phyloP scores from a whole-genome alignment of 306 rosid species.

The Oemleria cerasiformis region DNA sequence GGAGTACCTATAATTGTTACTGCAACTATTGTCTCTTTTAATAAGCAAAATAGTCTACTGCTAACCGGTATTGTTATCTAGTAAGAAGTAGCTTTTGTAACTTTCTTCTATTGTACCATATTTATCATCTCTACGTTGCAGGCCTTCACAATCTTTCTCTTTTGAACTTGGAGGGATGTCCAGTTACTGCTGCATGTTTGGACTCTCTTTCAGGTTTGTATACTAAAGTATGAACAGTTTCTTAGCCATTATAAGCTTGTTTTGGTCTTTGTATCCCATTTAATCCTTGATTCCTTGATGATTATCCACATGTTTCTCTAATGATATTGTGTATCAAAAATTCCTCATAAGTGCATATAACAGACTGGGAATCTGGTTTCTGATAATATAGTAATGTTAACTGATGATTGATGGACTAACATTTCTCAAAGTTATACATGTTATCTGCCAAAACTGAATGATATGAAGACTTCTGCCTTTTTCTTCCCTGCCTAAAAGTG shows the following conservation, averaged over 20 bases:
- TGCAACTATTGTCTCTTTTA: neutral
- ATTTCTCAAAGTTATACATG: neutral
- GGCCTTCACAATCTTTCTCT: constrained; percentile 72
- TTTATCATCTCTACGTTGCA: constrained; percentile 35
- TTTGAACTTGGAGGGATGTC: constrained; percentile 93
- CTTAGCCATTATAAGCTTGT: neutral
- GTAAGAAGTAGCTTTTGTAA: neutral
- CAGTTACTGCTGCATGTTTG: constrained; percentile 78
- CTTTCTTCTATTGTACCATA: constrained; percentile 17
- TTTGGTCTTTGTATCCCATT: neutral
- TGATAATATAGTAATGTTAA: neutral
- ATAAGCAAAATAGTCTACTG: neutral
- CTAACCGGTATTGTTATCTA: neutral
- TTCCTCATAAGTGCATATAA: neutral
- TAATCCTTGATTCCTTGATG: neutral
- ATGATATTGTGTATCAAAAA: neutral
- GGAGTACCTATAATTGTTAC: too few species aligned
- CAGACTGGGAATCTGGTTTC: neutral
- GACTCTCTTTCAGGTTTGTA: constrained; percentile 75
- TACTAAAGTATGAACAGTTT: constrained; percentile 15
- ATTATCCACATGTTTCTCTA: neutral
- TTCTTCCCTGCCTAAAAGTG: neutral
- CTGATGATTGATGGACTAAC: neutral
- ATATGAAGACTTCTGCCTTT: neutral
- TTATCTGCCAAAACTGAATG: neutral